A percentile compares a stretch with the other conserved stretches of the same genome.
Evolutionary conservation across 306 rosid species (phyloP).

Genomic region (Morella rubra): DNA sequence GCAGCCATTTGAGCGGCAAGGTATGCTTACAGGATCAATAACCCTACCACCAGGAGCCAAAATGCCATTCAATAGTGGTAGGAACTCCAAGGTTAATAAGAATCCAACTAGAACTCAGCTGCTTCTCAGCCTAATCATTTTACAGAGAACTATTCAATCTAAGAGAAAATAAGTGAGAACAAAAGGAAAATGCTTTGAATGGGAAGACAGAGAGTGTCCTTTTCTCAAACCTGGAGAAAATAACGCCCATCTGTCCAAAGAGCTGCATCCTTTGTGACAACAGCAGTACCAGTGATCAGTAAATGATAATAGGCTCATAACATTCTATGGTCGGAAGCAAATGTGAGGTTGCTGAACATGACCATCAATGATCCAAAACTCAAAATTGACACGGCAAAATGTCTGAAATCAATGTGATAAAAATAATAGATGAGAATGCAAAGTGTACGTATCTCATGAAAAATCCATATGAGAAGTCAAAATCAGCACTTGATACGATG

Average conservation of each 20-base stretch:
- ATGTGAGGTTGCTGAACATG: too few relatives aligned
- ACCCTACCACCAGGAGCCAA: slow-evolving; percentile 86
- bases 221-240: slow-evolving; percentile 75
- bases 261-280: slow-evolving; percentile 90
- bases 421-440: too few relatives aligned
- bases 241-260: slow-evolving; percentile 99
- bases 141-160: background rate
- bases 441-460: background rate
- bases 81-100: slow-evolving; percentile 85
- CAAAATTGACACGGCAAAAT: too few relatives aligned
- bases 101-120: slow-evolving; percentile 81
- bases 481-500: background rate
- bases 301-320: too few relatives aligned
- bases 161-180: background rate
- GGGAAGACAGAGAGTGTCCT: background rate
- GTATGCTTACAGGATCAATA: slow-evolving; percentile 89
- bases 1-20: slow-evolving; percentile 17
- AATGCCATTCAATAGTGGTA: slow-evolving; percentile 82
- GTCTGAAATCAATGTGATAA: too few relatives aligned
- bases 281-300: too few relatives aligned
- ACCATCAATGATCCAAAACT: too few relatives aligned
- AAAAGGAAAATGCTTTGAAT: background rate
- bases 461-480: slow-evolving; percentile 1
- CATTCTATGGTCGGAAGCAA: too few relatives aligned
- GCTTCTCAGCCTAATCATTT: slow-evolving; percentile 80